phyloP scores from a whole-genome alignment of 805 yeast genomes.

The Saturnispora ahearnii region DNA sequence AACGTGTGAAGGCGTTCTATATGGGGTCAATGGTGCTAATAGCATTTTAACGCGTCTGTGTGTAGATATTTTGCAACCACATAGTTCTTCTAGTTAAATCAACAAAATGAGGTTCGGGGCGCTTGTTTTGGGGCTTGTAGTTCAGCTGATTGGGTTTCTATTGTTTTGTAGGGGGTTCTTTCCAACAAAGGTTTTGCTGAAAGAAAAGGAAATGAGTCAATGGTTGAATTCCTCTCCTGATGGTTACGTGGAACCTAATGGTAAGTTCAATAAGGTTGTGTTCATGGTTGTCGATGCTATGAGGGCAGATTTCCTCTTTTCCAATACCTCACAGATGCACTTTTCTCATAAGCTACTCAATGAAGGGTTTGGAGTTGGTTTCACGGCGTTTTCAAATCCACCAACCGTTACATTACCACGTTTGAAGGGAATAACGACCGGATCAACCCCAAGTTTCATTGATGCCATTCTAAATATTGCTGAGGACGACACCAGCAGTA shows the following conservation, averaged over 20 bases:
- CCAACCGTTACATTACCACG: conserved; percentile 97
- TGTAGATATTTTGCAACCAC: not conserved
- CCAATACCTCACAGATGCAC: conserved; percentile 53
- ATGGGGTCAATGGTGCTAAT: not conserved
- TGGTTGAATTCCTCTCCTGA: conserved; percentile 26
- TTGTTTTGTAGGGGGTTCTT: conserved; percentile 78
- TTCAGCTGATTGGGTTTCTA: conserved; percentile 46
- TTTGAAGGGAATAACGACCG: conserved; percentile 87
- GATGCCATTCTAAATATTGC: conserved; percentile 93
- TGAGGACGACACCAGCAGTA: conserved; percentile 70
- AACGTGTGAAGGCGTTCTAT: not conserved
- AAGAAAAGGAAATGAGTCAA: conserved; percentile 42
- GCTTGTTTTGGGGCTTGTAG: conserved; percentile 12
- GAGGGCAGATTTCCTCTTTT: conserved; percentile 78
- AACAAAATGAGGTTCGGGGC: conserved; percentile 9
- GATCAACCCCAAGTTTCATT: conserved; percentile 86
- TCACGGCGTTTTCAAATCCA: conserved; percentile 86
- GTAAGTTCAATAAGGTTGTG: conserved; percentile 58
- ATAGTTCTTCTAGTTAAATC: not conserved
- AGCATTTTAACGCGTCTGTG: not conserved
- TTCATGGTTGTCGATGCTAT: conserved; percentile 90
- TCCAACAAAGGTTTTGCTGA: conserved; percentile 74
- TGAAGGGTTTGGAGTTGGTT: conserved; percentile 69
- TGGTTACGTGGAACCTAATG: conserved; percentile 23
- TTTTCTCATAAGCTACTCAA: conserved; percentile 58